phyloP scores from a whole-genome alignment of 306 rosid genomes.

The Morella rubra region DNA sequence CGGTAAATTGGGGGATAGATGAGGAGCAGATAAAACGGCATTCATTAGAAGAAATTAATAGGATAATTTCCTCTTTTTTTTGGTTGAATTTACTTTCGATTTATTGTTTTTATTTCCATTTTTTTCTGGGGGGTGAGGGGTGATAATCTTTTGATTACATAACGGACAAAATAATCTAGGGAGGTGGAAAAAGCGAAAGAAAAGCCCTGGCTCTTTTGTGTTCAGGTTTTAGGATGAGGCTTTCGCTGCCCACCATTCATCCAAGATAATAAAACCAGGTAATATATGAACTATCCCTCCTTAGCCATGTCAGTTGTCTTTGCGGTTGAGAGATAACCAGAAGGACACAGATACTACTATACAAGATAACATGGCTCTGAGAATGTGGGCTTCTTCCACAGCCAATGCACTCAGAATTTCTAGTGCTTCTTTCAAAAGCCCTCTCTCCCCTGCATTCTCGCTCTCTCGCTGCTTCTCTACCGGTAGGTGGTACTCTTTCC shows the following conservation, averaged over 20 bases:
- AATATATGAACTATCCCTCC: slow-evolving; percentile 15
- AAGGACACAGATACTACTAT: not conserved
- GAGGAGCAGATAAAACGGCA: too few species aligned
- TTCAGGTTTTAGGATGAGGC: slow-evolving; percentile 55
- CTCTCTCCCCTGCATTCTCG: slow-evolving; percentile 58
- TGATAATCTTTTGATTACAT: too few species aligned
- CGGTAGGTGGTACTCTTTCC: slow-evolving; percentile 37
- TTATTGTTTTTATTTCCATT: too few species aligned
- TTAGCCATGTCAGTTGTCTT: slow-evolving; percentile 11
- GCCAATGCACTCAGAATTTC: slow-evolving; percentile 85
- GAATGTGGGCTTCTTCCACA: slow-evolving; percentile 97
- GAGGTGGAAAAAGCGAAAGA: not conserved
- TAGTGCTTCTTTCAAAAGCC: slow-evolving; percentile 47
- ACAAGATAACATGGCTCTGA: slow-evolving; percentile 60
- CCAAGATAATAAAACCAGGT: slow-evolving; percentile 50
- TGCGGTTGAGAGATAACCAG: slow-evolving; percentile 5
- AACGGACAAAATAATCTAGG: not conserved
- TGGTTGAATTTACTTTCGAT: too few species aligned
- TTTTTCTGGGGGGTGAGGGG: too few species aligned
- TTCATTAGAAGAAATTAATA: too few species aligned
- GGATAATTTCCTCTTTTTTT: too few species aligned
- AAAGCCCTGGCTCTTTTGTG: not conserved
- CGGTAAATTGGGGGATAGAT: too few species aligned
- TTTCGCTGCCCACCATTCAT: slow-evolving; percentile 60
- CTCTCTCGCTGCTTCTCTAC: slow-evolving; percentile 79